These are phyloP conservation scores for Neurospora sp. DNA, from an alignment of 2,329 filamentous ascomycete species.

Conservation along the genomic window DNA sequence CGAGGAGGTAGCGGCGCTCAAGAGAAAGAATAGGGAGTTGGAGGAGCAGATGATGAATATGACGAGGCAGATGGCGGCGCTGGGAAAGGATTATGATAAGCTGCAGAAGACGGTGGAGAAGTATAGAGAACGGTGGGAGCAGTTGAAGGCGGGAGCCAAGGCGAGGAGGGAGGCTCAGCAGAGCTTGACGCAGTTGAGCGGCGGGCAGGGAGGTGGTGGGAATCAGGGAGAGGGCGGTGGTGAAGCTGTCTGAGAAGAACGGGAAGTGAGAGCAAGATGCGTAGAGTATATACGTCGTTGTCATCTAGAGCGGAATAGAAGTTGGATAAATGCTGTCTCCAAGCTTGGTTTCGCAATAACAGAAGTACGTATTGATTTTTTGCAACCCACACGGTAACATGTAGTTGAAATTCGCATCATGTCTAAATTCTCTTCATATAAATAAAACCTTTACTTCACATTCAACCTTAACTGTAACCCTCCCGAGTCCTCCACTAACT, in stretches of 20 bases:
- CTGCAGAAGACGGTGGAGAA: constrained; percentile 46
- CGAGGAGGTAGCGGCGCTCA: constrained; percentile 28
- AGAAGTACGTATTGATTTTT: too few relatives aligned
- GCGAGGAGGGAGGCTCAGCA: constrained; percentile 38
- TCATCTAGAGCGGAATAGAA: not conserved
- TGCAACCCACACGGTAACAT: too few relatives aligned
- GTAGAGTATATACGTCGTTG: not conserved
- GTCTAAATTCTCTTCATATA: not conserved
- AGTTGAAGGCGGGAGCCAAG: constrained; percentile 51
- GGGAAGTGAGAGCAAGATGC: not conserved
- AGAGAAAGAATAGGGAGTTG: constrained; percentile 48
- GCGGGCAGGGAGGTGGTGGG: not conserved
- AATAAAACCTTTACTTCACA: not conserved
- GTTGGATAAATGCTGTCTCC: not conserved
- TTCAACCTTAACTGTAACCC: not conserved
- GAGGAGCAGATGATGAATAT: constrained; percentile 54
- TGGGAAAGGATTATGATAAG: constrained; percentile 53
- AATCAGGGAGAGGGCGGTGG: not conserved
- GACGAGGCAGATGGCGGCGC: constrained; percentile 50
- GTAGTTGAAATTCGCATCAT: too few relatives aligned
- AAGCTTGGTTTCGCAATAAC: too few relatives aligned
- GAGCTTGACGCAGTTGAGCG: not conserved
- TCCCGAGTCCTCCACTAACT: not conserved
- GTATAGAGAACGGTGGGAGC: constrained; percentile 52
- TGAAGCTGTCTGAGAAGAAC: not conserved